A percentile compares a stretch with the other conserved stretches of the same genome.
phyloP scores from a whole-genome alignment of 805 yeast genomes.

The Saturnispora quitensis region DNA sequence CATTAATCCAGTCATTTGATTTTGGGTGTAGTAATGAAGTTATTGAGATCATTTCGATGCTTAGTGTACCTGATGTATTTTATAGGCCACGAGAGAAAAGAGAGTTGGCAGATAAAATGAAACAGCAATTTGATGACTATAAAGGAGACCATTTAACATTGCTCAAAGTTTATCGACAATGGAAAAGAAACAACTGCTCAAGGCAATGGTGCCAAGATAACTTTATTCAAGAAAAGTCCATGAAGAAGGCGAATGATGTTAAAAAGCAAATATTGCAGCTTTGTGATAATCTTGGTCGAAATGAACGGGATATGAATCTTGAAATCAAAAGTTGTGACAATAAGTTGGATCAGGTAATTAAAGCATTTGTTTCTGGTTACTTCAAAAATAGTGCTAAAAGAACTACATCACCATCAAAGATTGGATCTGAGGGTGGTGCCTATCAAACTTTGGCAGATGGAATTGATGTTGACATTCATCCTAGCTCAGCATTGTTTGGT shows the following conservation, averaged over 20 bases:
- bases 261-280: conserved; percentile 56
- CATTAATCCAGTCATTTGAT: conserved; percentile 63
- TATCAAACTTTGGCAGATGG: conserved; percentile 53
- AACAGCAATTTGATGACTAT: conserved; percentile 63
- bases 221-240: conserved; percentile 69
- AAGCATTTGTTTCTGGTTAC: conserved; percentile 58
- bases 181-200: conserved; percentile 55
- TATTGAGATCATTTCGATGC: conserved; percentile 77
- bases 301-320: conserved; percentile 17
- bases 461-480: conserved; percentile 75
- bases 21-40: conserved; percentile 74
- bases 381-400: conserved; percentile 59
- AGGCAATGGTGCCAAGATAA: conserved; percentile 72
- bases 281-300: conserved; percentile 37
- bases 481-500: conserved; percentile 64
- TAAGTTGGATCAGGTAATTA: conserved; percentile 47
- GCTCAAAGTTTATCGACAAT: conserved; percentile 67
- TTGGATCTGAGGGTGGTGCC: conserved; percentile 35
- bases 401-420: conserved; percentile 33
- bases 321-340: conserved; percentile 39
- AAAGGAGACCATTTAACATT: conserved; percentile 81
- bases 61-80: conserved; percentile 77
- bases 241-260: conserved; percentile 73
- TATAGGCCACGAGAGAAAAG: conserved; percentile 74
- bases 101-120: conserved; percentile 66